These are phyloP conservation scores for Cucurbita pepo DNA, from an alignment of 306 rosid genomes.

Conservation along the genomic window DNA sequence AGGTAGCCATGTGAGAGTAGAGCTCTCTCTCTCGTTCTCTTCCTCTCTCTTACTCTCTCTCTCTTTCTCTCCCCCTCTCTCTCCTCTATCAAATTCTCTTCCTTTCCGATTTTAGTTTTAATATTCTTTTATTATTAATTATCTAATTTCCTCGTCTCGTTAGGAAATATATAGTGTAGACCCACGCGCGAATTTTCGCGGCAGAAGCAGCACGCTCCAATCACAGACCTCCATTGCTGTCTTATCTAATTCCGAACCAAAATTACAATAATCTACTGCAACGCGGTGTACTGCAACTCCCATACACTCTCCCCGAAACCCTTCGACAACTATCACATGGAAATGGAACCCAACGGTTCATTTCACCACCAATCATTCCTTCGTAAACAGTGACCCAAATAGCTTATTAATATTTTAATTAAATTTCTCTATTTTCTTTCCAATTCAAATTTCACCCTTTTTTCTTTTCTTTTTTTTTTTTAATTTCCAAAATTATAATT, in stretches of 20 bases:
- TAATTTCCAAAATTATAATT: background rate
- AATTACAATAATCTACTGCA: background rate
- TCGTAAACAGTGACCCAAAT: background rate
- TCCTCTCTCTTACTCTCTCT: background rate
- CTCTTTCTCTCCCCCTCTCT: background rate
- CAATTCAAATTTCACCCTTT: background rate
- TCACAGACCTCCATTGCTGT: background rate
- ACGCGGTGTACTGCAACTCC: background rate
- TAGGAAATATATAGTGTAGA: background rate
- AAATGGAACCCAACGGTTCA: background rate
- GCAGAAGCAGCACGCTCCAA: background rate
- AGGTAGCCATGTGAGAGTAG: constrained; percentile 55
- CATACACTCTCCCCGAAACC: background rate
- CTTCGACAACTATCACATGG: constrained; percentile 6
- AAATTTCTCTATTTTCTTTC: background rate
- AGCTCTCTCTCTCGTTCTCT: constrained; percentile 5
- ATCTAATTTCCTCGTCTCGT: constrained; percentile 1
- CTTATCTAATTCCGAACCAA: background rate
- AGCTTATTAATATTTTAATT: background rate
- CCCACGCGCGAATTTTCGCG: constrained; percentile 1
- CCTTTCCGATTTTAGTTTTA: background rate
- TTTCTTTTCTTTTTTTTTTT: background rate
- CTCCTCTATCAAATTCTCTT: background rate
- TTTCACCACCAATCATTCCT: background rate
- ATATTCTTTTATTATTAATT: background rate